These are phyloP conservation scores for Pholiota adiposa DNA, from an alignment of 1,284 basidiomycete species.

Conservation along the genomic window DNA sequence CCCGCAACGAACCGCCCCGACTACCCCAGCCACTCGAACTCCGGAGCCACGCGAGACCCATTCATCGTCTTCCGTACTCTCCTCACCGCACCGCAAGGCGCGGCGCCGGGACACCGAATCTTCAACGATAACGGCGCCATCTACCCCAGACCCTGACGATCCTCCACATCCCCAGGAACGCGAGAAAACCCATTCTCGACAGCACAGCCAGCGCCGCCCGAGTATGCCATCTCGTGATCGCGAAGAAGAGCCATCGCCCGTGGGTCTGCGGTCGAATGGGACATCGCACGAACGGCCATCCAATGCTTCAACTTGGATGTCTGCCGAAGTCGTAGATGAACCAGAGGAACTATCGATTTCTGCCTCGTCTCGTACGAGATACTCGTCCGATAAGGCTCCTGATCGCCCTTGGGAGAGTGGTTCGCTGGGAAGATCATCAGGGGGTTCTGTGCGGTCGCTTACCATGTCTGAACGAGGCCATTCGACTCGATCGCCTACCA, in stretches of 20 bases:
- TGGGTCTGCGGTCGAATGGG: conserved; percentile 9
- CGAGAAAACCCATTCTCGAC: conserved; percentile 15
- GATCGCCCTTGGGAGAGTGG: conserved; percentile 20
- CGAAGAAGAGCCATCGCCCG: conserved; percentile 11
- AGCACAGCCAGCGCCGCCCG: conserved; percentile 14
- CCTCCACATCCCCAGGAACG: conserved; percentile 12
- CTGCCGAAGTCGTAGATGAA: conserved; percentile 19
- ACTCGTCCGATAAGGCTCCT: conserved; percentile 16
- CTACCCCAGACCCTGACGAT: not conserved
- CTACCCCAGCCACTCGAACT: conserved; percentile 6
- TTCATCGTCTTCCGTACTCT: not conserved
- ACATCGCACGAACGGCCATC: conserved; percentile 17
- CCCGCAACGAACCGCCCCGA: conserved; percentile 8
- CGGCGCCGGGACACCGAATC: conserved; percentile 5
- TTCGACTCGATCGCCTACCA: conserved; percentile 36
- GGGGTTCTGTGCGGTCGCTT: conserved; percentile 25
- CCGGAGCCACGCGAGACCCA: not conserved
- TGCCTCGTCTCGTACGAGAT: too few species aligned
- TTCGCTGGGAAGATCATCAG: conserved; percentile 25
- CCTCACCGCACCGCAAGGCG: conserved; percentile 4
- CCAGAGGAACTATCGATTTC: too few species aligned
- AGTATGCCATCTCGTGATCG: conserved; percentile 22
- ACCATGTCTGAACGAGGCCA: conserved; percentile 29
- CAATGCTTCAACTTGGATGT: conserved; percentile 15
- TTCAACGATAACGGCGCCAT: not conserved